Conservation (phyloP, 352 stramenopile species). For the Halophytophthora polymorphica region DNA sequence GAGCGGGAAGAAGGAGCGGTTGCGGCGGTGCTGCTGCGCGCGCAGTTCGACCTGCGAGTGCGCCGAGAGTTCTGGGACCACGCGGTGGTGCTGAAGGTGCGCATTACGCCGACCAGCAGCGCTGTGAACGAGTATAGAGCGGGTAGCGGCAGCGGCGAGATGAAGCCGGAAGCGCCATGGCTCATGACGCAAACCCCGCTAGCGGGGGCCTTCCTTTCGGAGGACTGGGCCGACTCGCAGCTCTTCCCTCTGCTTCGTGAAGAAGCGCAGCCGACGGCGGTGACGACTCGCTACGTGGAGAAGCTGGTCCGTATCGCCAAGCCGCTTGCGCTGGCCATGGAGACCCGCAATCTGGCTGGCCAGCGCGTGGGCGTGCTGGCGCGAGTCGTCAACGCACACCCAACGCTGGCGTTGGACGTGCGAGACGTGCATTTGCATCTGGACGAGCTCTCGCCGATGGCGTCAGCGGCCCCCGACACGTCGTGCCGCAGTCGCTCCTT, state of each 20-base stretch:
- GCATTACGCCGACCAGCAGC: constrained; percentile 36
- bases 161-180: neutral
- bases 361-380: constrained; percentile 48
- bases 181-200: neutral
- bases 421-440: constrained; percentile 67
- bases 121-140: constrained; percentile 2
- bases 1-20: constrained; percentile 1
- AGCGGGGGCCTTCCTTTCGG: constrained; percentile 20
- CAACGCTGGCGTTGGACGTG: constrained; percentile 35
- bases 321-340: constrained; percentile 54
- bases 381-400: constrained; percentile 44
- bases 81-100: constrained; percentile 46
- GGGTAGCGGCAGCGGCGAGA: neutral
- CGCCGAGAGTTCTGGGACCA: constrained; percentile 60
- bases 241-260: constrained; percentile 50
- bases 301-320: constrained; percentile 45
- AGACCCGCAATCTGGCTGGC: constrained; percentile 39
- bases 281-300: constrained; percentile 48
- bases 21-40: constrained; percentile 25
- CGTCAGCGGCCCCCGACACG: constrained; percentile 4
- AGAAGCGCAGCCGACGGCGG: constrained; percentile 31
- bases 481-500: constrained; percentile 16
- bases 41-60: constrained; percentile 59
- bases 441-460: constrained; percentile 34
- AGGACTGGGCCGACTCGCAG: constrained; percentile 33